A percentile compares a stretch with the other conserved stretches of the same genome.
Evolutionary conservation across 1,284 basidiomycete species (phyloP).

Genomic region (Schizophyllum commune): DNA sequence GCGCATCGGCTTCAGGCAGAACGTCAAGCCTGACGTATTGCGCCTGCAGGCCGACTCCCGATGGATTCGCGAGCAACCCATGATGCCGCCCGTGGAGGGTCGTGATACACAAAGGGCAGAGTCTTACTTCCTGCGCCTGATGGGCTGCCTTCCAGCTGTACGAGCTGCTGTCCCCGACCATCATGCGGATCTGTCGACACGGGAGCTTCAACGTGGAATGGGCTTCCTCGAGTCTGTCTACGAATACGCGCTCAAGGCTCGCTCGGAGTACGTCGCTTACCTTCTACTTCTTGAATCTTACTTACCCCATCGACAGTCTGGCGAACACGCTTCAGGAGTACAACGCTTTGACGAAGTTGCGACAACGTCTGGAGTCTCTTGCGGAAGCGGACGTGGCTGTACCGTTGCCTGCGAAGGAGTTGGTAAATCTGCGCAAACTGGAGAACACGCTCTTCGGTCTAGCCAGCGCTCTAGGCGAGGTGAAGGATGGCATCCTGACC

Average conservation of each 20-base stretch:
- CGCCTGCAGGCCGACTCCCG: conserved; percentile 53
- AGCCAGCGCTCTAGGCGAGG: conserved; percentile 33
- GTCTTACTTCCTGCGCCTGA: conserved; percentile 66
- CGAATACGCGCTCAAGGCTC: conserved; percentile 48
- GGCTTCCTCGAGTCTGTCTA: conserved; percentile 78
- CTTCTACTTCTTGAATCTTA: conserved; percentile 1
- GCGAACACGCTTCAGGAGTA: conserved; percentile 20
- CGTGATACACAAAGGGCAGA: background rate
- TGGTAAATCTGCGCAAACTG: conserved; percentile 21
- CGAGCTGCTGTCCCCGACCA: conserved; percentile 63
- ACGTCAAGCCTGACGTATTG: conserved; percentile 68
- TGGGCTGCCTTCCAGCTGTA: conserved; percentile 62
- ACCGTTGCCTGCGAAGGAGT: conserved; percentile 20
- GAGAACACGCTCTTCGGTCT: conserved; percentile 28
- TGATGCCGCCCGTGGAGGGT: conserved; percentile 20
- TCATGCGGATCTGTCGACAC: conserved; percentile 75
- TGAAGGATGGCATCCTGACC: conserved; percentile 23
- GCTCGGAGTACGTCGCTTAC: conserved; percentile 32
- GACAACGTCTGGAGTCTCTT: conserved; percentile 23
- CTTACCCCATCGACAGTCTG: conserved; percentile 26
- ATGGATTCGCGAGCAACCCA: conserved; percentile 62
- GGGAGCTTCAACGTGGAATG: conserved; percentile 78
- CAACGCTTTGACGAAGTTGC: conserved; percentile 17
- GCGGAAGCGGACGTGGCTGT: conserved; percentile 17
- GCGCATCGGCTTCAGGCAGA: conserved; percentile 68